Evolutionary conservation across 2,329 filamentous ascomycete genomes (phyloP).

Genomic region (Cercospora canescens): DNA sequence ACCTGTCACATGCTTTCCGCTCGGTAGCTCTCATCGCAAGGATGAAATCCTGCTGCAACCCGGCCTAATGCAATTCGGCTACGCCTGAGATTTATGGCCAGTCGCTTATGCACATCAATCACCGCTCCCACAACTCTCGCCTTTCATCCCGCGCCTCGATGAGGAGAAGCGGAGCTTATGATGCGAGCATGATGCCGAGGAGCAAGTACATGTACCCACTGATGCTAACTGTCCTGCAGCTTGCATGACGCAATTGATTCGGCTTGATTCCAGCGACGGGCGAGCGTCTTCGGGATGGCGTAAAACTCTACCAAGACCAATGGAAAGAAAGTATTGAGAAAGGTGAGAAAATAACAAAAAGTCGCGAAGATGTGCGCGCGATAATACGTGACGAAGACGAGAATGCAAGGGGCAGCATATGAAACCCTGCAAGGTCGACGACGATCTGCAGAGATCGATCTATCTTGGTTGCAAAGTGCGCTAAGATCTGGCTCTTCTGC

Average conservation of each 20-base stretch:
- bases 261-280: neutral
- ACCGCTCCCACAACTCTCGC: neutral
- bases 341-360: no score
- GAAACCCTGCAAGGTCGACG: neutral
- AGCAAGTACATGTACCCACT: neutral
- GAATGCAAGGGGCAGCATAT: neutral
- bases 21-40: neutral
- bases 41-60: neutral
- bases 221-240: neutral
- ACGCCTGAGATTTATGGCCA: neutral
- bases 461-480: constrained; percentile 9
- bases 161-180: constrained; percentile 7
- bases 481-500: constrained; percentile 17
- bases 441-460: neutral
- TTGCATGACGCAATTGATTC: constrained; percentile 8
- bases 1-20: neutral
- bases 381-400: neutral
- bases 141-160: neutral
- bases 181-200: constrained; percentile 11
- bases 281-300: neutral
- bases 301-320: neutral
- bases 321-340: neutral
- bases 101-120: constrained; percentile 3
- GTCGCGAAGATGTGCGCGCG: neutral
- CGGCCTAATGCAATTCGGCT: neutral